Base-by-base conservation (phyloP, 75 land plant genomes). In the Selaginella tamariscina region DNA sequence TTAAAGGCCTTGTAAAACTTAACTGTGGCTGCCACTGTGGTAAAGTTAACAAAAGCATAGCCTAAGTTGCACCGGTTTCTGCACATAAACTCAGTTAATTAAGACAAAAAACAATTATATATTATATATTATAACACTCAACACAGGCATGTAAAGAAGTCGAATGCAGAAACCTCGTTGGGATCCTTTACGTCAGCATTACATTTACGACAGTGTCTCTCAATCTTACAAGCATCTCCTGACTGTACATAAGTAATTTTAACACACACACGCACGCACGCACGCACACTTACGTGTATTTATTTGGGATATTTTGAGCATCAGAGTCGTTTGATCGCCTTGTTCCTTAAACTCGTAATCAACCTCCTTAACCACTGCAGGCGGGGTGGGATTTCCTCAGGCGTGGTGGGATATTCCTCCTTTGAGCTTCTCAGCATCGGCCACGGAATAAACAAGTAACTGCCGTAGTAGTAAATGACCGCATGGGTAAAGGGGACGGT, bases 11-110 rank as follows among this genome's bases (percentile, higher is more conserved):
- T 90, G 85, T 90, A 92, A 18, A 95, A 81, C 63, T 84, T 81
- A 72, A 65, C 66, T 0, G 92, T 77, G 2, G 96, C 99, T 60
- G 83, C 70, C 2, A 96, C 86, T 0, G 89, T 79, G 1, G 96
- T 90, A 75, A 90, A 71, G 72, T 95, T 95, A 63, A 95, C 99
- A 66, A 95, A 95, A 27, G 97, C 99, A 68, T 95, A 95, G 15
- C 99, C 99, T 69, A 95, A 79, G 67, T 95, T 95, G 77, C 99
- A 95, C 67, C 89, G 83, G 83, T 95, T 95, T 65, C 98, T 94
- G 49, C n/a, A n/a, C n/a, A n/a, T n/a, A n/a, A n/a, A n/a, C n/a
- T n/a, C n/a, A n/a, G 49, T 5, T 5, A 39, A 39, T 5, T 15
- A 39, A 39, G 49, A 5, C 15, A 5, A 5, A 39, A 15, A 39